Evolutionary conservation across 2,329 filamentous ascomycete genomes (phyloP).

Genomic region (Phialophora tarda): DNA sequence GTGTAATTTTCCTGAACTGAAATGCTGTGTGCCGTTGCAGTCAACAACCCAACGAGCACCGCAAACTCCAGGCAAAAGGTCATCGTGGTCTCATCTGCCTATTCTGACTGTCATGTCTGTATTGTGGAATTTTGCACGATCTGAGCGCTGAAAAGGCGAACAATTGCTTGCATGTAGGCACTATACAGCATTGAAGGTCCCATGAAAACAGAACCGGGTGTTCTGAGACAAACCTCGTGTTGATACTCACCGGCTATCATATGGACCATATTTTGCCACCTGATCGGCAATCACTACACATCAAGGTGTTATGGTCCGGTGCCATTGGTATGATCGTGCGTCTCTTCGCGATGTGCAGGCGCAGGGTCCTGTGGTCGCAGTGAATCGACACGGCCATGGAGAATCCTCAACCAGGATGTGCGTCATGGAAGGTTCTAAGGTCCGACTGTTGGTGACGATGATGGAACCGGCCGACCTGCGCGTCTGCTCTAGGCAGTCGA

Average conservation of each 20-base stretch:
- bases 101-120: conserved; percentile 14
- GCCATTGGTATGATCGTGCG: conserved; percentile 11
- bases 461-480: conserved; percentile 11
- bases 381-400: conserved; percentile 13
- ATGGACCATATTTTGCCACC: conserved; percentile 28
- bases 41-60: conserved; percentile 18
- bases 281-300: conserved; percentile 15
- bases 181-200: background rate
- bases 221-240: conserved; percentile 26
- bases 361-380: conserved; percentile 24
- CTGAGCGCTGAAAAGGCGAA: background rate
- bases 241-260: conserved; percentile 25
- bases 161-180: conserved; percentile 1
- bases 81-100: conserved; percentile 15
- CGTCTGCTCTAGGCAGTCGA: conserved; percentile 9
- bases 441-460: background rate
- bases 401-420: conserved; percentile 3
- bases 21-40: conserved; percentile 10
- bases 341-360: background rate
- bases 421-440: conserved; percentile 17
- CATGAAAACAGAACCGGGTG: background rate
- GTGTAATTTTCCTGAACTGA: conserved; percentile 35
- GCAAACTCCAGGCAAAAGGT: conserved; percentile 1
- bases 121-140: background rate
- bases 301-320: background rate